A percentile compares a stretch with the other conserved stretches of the same genome.
These are phyloP conservation scores for Thermothielavioides terrestris DNA, from an alignment of 495 filamentous ascomycete species.

Conservation along the genomic window DNA sequence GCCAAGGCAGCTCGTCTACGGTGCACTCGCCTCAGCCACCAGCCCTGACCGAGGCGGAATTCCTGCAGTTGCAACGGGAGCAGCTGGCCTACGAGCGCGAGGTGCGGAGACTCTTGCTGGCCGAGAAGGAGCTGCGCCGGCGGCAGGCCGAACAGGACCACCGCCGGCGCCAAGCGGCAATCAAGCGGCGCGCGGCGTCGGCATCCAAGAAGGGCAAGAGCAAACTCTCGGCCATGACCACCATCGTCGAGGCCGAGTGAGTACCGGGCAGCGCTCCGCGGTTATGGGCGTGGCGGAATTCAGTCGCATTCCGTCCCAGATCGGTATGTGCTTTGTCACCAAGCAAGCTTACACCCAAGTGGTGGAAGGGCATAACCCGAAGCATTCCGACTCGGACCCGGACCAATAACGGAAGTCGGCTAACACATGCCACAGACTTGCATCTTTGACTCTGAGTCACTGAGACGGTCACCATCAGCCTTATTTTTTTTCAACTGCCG, in stretches of 20 bases:
- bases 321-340: slow-evolving; percentile 1
- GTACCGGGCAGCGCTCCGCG: no score
- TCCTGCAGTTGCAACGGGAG: slow-evolving; percentile 37
- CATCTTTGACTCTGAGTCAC: slow-evolving; percentile 3
- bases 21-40: slow-evolving; percentile 22
- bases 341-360: background rate
- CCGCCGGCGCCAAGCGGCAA: slow-evolving; percentile 4
- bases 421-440: slow-evolving; percentile 1
- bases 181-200: slow-evolving; percentile 13
- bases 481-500: no score
- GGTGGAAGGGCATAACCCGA: slow-evolving; percentile 7
- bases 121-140: slow-evolving; percentile 40
- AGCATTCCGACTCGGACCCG: background rate
- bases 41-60: slow-evolving; percentile 29
- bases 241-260: slow-evolving; percentile 39
- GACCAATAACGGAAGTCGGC: slow-evolving; percentile 1
- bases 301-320: background rate
- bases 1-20: slow-evolving; percentile 36
- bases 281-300: background rate
- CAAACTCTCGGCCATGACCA: slow-evolving; percentile 40
- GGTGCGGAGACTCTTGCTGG: slow-evolving; percentile 32
- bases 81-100: slow-evolving; percentile 40
- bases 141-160: slow-evolving; percentile 27
- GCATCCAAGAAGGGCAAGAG: slow-evolving; percentile 34
- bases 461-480: background rate